A percentile compares a stretch with the other conserved stretches of the same genome.
Conservation (phyloP, 768 basidiomycete genomes). For the Kwoniella sp. region DNA sequence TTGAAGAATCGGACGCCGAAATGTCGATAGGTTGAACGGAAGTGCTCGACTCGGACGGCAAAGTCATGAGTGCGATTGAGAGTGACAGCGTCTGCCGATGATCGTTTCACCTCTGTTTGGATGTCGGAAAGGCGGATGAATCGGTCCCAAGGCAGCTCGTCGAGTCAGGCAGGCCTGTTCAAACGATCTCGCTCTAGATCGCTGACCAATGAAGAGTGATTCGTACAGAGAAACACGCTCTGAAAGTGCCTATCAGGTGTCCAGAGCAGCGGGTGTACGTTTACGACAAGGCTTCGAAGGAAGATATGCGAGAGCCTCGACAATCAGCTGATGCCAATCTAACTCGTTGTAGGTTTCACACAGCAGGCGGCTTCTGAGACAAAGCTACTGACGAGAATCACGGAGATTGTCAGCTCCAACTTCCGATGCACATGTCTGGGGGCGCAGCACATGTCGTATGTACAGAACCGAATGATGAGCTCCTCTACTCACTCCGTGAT, state of each 20-base stretch:
- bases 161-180: too few species aligned
- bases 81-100: not conserved
- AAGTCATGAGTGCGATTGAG: conserved; percentile 11
- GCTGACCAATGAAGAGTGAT: too few species aligned
- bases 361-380: too few species aligned
- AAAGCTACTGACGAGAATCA: too few species aligned
- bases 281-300: not conserved
- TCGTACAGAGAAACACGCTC: too few species aligned
- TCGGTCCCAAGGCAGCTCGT: too few species aligned
- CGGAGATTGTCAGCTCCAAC: too few species aligned
- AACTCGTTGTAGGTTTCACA: not conserved
- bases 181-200: too few species aligned
- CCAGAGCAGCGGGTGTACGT: not conserved
- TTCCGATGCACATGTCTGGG: too few species aligned
- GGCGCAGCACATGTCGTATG: too few species aligned
- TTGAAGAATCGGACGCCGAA: not conserved
- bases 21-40: conserved; percentile 10
- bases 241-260: not conserved
- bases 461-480: not conserved
- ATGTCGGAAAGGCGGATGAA: too few species aligned
- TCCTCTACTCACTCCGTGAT: not conserved
- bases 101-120: not conserved
- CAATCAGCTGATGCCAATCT: not conserved
- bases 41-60: not conserved
- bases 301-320: not conserved